Conservation (phyloP, 2,329 filamentous ascomycete genomes). For the Neonectria neomacrospora region DNA sequence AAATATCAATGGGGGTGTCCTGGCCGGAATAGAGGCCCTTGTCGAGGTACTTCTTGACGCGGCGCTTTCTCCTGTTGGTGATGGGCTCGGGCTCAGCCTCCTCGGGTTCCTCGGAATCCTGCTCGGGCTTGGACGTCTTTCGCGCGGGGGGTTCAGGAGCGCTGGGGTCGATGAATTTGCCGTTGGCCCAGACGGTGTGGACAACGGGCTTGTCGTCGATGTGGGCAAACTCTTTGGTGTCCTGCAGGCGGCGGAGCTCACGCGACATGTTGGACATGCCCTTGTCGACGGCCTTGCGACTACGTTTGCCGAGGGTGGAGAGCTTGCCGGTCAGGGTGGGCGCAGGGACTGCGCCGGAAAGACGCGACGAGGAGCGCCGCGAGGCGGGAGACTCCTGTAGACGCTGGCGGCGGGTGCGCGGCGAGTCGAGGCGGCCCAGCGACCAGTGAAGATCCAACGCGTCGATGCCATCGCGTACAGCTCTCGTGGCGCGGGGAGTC, state of each 20-base stretch:
- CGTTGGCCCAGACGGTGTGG: constrained; percentile 72
- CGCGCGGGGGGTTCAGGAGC: constrained; percentile 52
- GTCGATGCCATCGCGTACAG: constrained; percentile 55
- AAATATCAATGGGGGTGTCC: constrained; percentile 61
- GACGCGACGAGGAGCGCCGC: constrained; percentile 58
- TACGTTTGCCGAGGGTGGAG: constrained; percentile 69
- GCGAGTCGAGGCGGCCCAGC: constrained; percentile 51
- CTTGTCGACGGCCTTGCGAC: constrained; percentile 64
- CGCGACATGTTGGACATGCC: constrained; percentile 61
- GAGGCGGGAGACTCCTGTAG: constrained; percentile 46
- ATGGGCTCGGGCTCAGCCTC: constrained; percentile 53
- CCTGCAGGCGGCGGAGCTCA: constrained; percentile 68
- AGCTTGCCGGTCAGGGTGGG: constrained; percentile 60
- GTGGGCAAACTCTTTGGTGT: constrained; percentile 71
- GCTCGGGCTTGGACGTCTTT: constrained; percentile 49
- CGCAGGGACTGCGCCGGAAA: constrained; percentile 48
- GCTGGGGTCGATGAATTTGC: constrained; percentile 66
- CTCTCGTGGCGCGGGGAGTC: constrained; percentile 28
- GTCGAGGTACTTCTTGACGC: constrained; percentile 79
- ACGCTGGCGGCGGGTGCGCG: constrained; percentile 48
- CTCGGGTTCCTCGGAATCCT: constrained; percentile 39
- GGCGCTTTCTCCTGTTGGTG: constrained; percentile 54
- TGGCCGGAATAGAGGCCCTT: constrained; percentile 93
- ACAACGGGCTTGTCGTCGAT: constrained; percentile 68
- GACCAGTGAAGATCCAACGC: constrained; percentile 60